Base-by-base conservation (phyloP, 768 basidiomycete species). In the Pluteus cervinus region DNA sequence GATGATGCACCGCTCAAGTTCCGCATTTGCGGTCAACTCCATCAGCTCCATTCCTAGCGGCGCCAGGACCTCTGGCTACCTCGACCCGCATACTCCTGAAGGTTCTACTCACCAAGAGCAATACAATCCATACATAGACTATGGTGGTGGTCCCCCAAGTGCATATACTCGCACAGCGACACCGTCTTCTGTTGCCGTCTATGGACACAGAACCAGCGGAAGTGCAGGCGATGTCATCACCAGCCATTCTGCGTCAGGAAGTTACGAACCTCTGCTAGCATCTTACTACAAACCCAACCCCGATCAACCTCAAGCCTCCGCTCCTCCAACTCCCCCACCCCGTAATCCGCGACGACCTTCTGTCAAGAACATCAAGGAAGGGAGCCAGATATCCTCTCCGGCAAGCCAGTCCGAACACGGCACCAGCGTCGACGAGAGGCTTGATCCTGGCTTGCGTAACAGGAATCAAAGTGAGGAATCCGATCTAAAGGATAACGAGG, bases 401-500 rank as follows among this genome's bases (percentile, higher is more conserved):
- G n/a, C n/a, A n/a, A n/a, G n/a, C n/a, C n/a, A n/a, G n/a, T n/a
- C n/a, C n/a, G n/a, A n/a, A n/a, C n/a, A n/a, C n/a, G n/a, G n/a
- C n/a, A 58, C 53, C 32, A 48, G 54, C 14, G 56, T 50, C 11
- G 70, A 75, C 46, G 61, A 65, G 26, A 59, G 71, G 33, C 49
- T 71, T 11, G 67, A 71, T 49, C 72, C 71, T n/a, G 62, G 54
- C 15, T 46, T 71, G 35, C 60, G 64, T 40, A 55, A 60, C 41
- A 50, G 67, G 33, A 40, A 61, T 48, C 48, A 53, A 42, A 44
- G 46, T 25, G 43, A 37, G 23, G 42, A 46, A n/a, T n/a, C n/a
- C n/a, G n/a, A n/a, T n/a, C n/a, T n/a, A n/a, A n/a, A n/a, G n/a
- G 76, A 80, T 46, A 68, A 74, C 20, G 71, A 76, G 42, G 78